These are phyloP conservation scores for Fraxinus quadrangulata DNA, from an alignment of 257 asterid species.

Conservation along the genomic window DNA sequence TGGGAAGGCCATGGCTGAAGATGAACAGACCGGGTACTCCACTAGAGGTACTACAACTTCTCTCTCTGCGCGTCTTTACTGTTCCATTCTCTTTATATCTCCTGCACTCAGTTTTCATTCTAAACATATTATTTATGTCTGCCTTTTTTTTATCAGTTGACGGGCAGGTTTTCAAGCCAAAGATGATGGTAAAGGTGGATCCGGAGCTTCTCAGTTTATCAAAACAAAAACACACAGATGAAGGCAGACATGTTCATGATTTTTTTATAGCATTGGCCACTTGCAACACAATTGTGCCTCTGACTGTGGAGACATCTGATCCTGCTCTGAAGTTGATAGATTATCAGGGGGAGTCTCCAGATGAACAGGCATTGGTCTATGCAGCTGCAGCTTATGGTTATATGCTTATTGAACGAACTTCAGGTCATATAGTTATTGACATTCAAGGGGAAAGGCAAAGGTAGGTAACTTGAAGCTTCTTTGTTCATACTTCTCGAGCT, in stretches of 20 bases:
- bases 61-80: neutral
- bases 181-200: slow-evolving; percentile 74
- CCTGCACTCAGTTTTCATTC: neutral
- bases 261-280: slow-evolving; percentile 94
- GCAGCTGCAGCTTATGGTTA: slow-evolving; percentile 96
- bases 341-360: slow-evolving; percentile 99
- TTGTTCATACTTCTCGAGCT: slow-evolving; percentile 15
- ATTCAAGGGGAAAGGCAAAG: slow-evolving; percentile 89
- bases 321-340: slow-evolving; percentile 77
- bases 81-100: neutral
- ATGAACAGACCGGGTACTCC: slow-evolving; percentile 47
- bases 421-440: slow-evolving; percentile 84
- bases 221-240: slow-evolving; percentile 50
- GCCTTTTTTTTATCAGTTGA: slow-evolving; percentile 51
- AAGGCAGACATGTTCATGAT: slow-evolving; percentile 57
- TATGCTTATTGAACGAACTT: slow-evolving; percentile 92
- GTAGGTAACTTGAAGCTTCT: slow-evolving; percentile 62
- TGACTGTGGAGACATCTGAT: slow-evolving; percentile 69
- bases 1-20: slow-evolving; percentile 41
- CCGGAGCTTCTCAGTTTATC: slow-evolving; percentile 60
- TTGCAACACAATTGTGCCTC: slow-evolving; percentile 97
- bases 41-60: slow-evolving; percentile 53
- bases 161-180: slow-evolving; percentile 68
- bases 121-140: slow-evolving; percentile 12
- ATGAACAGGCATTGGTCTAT: slow-evolving; percentile 96